Evolutionary conservation across 306 rosid genomes (phyloP).

Genomic region (Fagus crenata): DNA sequence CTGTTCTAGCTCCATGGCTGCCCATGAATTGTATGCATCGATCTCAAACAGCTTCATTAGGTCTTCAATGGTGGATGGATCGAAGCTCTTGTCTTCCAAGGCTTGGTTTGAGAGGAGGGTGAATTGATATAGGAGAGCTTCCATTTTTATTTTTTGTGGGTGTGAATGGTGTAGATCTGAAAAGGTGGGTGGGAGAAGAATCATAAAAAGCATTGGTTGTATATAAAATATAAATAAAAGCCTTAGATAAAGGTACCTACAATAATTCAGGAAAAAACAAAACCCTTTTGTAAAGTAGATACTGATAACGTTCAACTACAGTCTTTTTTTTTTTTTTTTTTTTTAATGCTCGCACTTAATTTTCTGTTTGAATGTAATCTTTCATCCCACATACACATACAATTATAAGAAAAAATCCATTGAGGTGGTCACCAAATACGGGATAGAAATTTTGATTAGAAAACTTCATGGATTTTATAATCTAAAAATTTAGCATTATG

Average conservation of each 20-base stretch:
- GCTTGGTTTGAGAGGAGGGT: constrained; percentile 70
- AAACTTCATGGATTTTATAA: no score
- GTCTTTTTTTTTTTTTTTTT: no score
- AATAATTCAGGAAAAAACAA: not conserved
- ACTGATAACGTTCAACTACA: not conserved
- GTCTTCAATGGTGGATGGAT: constrained; percentile 73
- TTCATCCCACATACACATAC: no score
- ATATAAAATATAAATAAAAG: no score
- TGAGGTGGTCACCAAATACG: no score
- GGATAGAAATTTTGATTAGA: no score
- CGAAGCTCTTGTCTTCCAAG: constrained; percentile 71
- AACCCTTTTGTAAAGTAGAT: not conserved
- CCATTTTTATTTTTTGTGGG: constrained; percentile 42
- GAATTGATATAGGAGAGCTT: constrained; percentile 72
- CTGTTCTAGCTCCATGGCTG: constrained; percentile 63
- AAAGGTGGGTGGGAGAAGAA: not conserved
- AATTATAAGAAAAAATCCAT: no score
- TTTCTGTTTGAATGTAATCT: no score
- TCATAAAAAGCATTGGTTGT: not conserved
- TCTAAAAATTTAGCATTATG: no score
- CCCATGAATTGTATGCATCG: constrained; percentile 95
- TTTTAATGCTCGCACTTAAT: no score
- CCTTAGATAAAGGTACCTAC: no score
- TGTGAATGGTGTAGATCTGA: constrained; percentile 9
- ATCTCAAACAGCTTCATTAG: constrained; percentile 84